phyloP scores from a whole-genome alignment of 306 rosid genomes.

The Herpetospermum pedunculosum region DNA sequence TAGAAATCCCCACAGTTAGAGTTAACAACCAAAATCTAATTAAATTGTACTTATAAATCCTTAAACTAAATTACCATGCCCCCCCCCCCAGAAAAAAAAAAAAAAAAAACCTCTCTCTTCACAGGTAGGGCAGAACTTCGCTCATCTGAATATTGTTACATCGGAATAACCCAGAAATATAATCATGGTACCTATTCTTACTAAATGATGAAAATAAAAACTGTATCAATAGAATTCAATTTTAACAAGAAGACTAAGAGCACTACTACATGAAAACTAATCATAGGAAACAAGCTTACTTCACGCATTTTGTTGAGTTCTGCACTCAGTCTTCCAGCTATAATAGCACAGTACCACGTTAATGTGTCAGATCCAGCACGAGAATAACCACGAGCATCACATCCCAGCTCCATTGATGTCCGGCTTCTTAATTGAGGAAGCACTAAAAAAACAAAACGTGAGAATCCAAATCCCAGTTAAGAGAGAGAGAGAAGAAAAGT shows the following conservation, averaged over 20 bases:
- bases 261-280: constrained; percentile 8
- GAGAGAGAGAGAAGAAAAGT: background rate
- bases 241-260: background rate
- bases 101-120: background rate
- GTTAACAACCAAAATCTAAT: background rate
- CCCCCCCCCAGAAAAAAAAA: no score
- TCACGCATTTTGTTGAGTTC: constrained; percentile 77
- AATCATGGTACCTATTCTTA: background rate
- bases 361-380: constrained; percentile 69
- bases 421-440: constrained; percentile 68
- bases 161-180: background rate
- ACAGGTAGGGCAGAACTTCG: background rate
- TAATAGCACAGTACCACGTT: constrained; percentile 85
- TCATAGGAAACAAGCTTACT: constrained; percentile 38
- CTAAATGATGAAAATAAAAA: background rate
- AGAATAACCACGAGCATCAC: constrained; percentile 81
- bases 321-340: constrained; percentile 67
- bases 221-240: background rate
- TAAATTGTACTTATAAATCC: background rate
- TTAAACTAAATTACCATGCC: background rate
- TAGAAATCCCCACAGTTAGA: no score
- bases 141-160: background rate
- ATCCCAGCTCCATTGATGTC: constrained; percentile 83
- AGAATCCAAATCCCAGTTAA: background rate
- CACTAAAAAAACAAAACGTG: constrained; percentile 24